phyloP scores from a whole-genome alignment of 2,329 filamentous ascomycete species.

The Fusarium siculi region DNA sequence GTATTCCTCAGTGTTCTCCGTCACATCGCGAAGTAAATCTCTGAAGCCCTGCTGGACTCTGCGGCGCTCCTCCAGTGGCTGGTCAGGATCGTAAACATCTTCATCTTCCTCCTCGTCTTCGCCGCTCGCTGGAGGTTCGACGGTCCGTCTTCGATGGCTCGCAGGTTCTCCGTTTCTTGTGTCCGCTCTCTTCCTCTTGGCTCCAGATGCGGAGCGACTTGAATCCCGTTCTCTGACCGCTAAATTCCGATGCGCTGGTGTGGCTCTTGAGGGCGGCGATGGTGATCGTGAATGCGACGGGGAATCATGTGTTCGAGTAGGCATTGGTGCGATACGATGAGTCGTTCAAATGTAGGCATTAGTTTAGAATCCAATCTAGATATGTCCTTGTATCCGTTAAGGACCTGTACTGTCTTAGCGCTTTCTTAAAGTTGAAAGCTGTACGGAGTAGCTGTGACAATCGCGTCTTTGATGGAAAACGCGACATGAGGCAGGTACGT shows the following conservation, averaged over 20 bases:
- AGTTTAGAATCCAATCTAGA: background rate
- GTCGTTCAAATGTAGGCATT: background rate
- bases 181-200: constrained; percentile 49
- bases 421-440: background rate
- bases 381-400: background rate
- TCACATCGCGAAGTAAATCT: constrained; percentile 67
- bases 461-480: background rate
- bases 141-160: constrained; percentile 41
- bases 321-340: constrained; percentile 36
- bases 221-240: constrained; percentile 43
- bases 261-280: constrained; percentile 32
- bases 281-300: constrained; percentile 37
- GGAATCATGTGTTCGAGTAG: constrained; percentile 38
- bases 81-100: constrained; percentile 82
- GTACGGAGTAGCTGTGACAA: background rate
- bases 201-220: constrained; percentile 35
- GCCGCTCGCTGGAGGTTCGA: constrained; percentile 36
- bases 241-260: constrained; percentile 35
- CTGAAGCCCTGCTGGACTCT: constrained; percentile 76
- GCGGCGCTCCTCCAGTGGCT: constrained; percentile 78
- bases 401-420: background rate
- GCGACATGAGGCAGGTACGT: constrained; percentile 14
- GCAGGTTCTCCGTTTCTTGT: constrained; percentile 38
- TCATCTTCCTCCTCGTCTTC: constrained; percentile 28
- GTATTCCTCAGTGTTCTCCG: constrained; percentile 79